A percentile compares a stretch with the other conserved stretches of the same genome.
phyloP scores from a whole-genome alignment of 306 rosid species.

The Pterocarpus macrocarpus region DNA sequence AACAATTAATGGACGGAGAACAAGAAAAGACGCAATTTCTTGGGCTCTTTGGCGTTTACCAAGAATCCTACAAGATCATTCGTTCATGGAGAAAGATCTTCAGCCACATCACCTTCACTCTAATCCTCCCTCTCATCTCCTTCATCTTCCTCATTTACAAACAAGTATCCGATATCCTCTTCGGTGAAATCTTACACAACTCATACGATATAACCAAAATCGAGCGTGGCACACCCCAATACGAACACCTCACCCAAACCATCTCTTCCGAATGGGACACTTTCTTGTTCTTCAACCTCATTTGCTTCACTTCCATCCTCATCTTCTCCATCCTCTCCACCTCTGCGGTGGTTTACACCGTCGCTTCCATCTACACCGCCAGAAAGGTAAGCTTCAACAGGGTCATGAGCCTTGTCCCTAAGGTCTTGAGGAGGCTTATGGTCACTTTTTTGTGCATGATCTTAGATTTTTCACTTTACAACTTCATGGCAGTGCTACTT shows the following conservation, averaged over 20 bases:
- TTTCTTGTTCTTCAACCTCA: slow-evolving; percentile 45
- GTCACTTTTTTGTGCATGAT: slow-evolving; percentile 59
- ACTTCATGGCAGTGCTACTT: not conserved
- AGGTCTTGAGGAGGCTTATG: slow-evolving; percentile 61
- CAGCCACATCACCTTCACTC: slow-evolving; percentile 51
- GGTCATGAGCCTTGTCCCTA: slow-evolving; percentile 59
- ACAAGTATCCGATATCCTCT: slow-evolving; percentile 44
- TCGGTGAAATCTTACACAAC: slow-evolving; percentile 16
- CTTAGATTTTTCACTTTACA: slow-evolving; percentile 48
- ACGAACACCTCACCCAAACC: slow-evolving; percentile 20
- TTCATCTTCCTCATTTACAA: slow-evolving; percentile 52
- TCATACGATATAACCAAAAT: not conserved
- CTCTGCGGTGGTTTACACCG: slow-evolving; percentile 60
- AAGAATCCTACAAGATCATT: slow-evolving; percentile 58
- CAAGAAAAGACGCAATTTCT: slow-evolving; percentile 61
- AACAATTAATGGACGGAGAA: slow-evolving; percentile 49
- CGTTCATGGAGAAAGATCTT: slow-evolving; percentile 56
- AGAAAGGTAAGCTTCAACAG: slow-evolving; percentile 50
- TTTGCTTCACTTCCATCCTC: slow-evolving; percentile 43
- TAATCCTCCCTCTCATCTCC: slow-evolving; percentile 59
- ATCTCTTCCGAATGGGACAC: slow-evolving; percentile 44
- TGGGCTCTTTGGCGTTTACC: slow-evolving; percentile 52
- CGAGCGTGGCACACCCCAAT: not conserved
- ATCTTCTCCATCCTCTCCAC: slow-evolving; percentile 58
- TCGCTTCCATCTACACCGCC: slow-evolving; percentile 54